These are phyloP conservation scores for Lanmaoa pseudosensibilis DNA, from an alignment of 768 basidiomycete genomes.

Conservation along the genomic window DNA sequence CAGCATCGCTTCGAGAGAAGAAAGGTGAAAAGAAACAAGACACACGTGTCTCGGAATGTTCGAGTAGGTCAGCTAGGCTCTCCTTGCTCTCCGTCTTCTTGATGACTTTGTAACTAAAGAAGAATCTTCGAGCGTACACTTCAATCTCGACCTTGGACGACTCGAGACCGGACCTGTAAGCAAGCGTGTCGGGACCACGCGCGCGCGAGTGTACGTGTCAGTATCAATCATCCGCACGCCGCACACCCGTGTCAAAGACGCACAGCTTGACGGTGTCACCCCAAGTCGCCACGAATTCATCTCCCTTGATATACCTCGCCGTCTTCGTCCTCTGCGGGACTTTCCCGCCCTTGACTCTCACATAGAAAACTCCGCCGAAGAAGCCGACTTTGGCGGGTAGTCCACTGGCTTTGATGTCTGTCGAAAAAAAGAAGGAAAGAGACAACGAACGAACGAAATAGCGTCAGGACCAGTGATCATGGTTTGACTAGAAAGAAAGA, in stretches of 20 bases:
- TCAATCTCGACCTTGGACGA: constrained; percentile 36
- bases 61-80: constrained; percentile 33
- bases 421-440: neutral
- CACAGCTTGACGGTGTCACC: constrained; percentile 28
- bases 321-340: constrained; percentile 30
- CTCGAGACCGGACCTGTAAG: constrained; percentile 29
- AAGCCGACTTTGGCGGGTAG: constrained; percentile 33
- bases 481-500: neutral
- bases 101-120: constrained; percentile 34
- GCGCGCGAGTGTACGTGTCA: neutral
- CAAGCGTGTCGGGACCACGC: neutral
- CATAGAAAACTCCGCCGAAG: constrained; percentile 30
- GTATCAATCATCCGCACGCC: neutral
- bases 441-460: no score
- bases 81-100: constrained; percentile 37
- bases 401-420: constrained; percentile 37
- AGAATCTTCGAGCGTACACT: constrained; percentile 33
- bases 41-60: constrained; percentile 32
- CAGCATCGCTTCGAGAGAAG: neutral
- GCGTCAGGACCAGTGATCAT: neutral
- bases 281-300: constrained; percentile 33
- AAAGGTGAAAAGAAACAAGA: neutral
- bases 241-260: neutral
- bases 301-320: constrained; percentile 24
- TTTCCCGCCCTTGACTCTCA: constrained; percentile 29